Base-by-base conservation (phyloP, 768 basidiomycete species). In the Paxillus rubicundulus region DNA sequence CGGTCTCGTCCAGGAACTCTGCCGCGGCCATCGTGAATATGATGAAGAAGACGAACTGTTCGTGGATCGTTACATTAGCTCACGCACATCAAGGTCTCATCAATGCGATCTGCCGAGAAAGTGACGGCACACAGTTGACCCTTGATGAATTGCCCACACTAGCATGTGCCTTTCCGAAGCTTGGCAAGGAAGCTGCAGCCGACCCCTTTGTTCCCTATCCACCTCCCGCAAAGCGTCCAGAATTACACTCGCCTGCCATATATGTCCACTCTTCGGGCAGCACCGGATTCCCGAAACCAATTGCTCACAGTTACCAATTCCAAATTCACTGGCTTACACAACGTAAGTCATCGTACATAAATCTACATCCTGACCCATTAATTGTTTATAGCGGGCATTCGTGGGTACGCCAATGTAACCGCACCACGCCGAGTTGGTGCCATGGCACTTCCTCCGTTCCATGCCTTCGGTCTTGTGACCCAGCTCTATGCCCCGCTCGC, bases 231-330 rank as follows among this genome's bases (percentile, higher is more conserved):
- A 49, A 14, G 34, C 55, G 52, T 9, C 58, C 64, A 8, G 63
- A 66, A 9, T 49, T 63, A 21, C 73, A 76, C 50, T 57, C 69
- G 2, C 71, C 75, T 10, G 73, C 72, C 1, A 48, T 77, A 14
- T 76, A 79, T 17, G 55, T 80, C 45, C 79, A 80, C 53, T 77
- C 78, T 0, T 79, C 76, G 4, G 79, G 78, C 12, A 79, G 78
- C 5, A 78, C 77, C 2, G 79, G 77, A n/a, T 65, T 77, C 33
- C 78, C 78, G 1, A 80, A 80, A 59, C 70, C 77, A 1, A 74
- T 80, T 27, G 55, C 67, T 2, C 66, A 74, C 36, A 73, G 64
- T 1, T 65, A 74, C 46, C 63, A 60, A 24, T 60, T 61, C 9
- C 47, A 75, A 20, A 47, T 65, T 2, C 69, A 77, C 28, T 74